Base-by-base conservation (phyloP, 2,329 filamentous ascomycete species). In the Immersiporthe knoxdaviesiana region DNA sequence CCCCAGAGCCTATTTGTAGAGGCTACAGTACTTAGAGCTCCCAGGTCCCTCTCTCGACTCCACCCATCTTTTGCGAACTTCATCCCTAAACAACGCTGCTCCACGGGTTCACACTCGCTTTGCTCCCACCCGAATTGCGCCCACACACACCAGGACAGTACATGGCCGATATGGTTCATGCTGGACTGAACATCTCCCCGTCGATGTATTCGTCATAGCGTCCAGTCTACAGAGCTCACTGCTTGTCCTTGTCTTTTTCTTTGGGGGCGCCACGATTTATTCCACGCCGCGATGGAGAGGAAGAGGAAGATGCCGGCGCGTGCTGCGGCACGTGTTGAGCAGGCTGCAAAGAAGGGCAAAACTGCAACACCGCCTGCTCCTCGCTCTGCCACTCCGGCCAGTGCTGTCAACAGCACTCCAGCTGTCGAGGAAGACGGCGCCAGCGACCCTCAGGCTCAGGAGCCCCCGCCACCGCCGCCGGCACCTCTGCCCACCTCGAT, bases 301-400 rank as follows among this genome's bases (percentile, higher is more conserved):
- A 90, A 90, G 81, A 84, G 88, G 76, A 91, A 90, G 80, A 80
- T 90, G 71, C 88, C 88, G 30, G 84, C 88, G 56, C 85, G 89
- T 76, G 86, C 87, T 66, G 85, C 87, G 59, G 87, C 88, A 73
- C 84, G 88, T 73, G 82, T 83, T 69, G 89, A 91, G 73, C 84
- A 86, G 69, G 83, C 82, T 66, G 82, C 84, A 66, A 91, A 90
- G 81, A 88, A 86, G 76, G 68, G 69, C 67, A 84, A 88, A 73
- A 87, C 83, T 65, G 78, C 83, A 35, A 88, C 86, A 24, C 84
- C 88, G 68, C 47, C 27, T 7, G 84, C 86, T 27, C 77, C 77
- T 56, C 81, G 79, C 71, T 84, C 85, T 52, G 78, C 80, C 68
- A 86, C 87, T 64, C 83, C 85, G 37, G 78, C 79, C 54, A 77